Percentiles rank a stretch among this genome's conserved stretches.
Evolutionary conservation across 2,329 filamentous ascomycete species (phyloP).

Genomic region (Pyricularia sp.): DNA sequence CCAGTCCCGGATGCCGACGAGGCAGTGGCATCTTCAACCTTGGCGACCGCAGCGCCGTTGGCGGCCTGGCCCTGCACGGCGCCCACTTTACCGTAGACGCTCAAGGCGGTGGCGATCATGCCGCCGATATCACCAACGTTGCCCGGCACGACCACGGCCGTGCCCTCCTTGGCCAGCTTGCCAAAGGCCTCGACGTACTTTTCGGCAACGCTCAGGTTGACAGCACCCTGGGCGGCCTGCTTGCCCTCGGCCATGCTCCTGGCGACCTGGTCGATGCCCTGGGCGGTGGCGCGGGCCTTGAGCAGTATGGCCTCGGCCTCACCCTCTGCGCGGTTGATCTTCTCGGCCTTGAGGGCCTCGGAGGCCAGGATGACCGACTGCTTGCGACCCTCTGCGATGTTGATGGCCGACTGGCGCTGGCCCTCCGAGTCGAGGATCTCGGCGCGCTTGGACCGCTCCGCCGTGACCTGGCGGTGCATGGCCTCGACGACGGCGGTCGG

Average conservation of each 20-base stretch:
- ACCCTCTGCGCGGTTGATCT: slow-evolving; percentile 85
- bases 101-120: slow-evolving; percentile 94
- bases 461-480: slow-evolving; percentile 97
- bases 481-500: slow-evolving; percentile 86
- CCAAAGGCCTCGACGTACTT: slow-evolving; percentile 92
- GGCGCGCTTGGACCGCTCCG: slow-evolving; percentile 90
- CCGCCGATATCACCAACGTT: slow-evolving; percentile 92
- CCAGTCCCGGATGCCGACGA: slow-evolving; percentile 7
- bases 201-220: slow-evolving; percentile 83
- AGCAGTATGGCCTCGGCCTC: slow-evolving; percentile 86
- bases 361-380: slow-evolving; percentile 94
- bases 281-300: slow-evolving; percentile 73
- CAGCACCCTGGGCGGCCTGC: slow-evolving; percentile 64
- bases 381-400: slow-evolving; percentile 95
- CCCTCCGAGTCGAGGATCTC: slow-evolving; percentile 97
- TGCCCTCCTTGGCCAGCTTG: slow-evolving; percentile 88
- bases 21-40: slow-evolving; percentile 8
- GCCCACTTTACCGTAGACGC: slow-evolving; percentile 88
- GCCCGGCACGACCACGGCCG: slow-evolving; percentile 86
- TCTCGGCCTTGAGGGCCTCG: slow-evolving; percentile 76
- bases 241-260: slow-evolving; percentile 60
- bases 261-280: slow-evolving; percentile 78
- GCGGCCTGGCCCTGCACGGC: slow-evolving; percentile 56
- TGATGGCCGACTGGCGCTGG: slow-evolving; percentile 94
- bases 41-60: slow-evolving; percentile 33